Percentiles rank a stretch among this genome's conserved stretches.
Conservation (phyloP, 495 filamentous ascomycete species). For the Gamarada debralockiae region DNA sequence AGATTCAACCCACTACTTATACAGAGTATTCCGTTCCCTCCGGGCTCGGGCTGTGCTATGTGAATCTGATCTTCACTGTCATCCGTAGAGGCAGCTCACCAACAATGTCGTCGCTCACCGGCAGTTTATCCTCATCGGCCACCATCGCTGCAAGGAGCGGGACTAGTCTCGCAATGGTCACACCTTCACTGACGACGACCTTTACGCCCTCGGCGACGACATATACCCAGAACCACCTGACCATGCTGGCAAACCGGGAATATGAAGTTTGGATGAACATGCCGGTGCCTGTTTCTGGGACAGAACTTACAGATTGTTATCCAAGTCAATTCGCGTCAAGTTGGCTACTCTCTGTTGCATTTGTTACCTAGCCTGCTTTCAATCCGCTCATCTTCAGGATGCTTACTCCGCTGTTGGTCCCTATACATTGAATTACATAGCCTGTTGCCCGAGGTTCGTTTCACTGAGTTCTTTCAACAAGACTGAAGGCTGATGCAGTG, state of each 20-base stretch:
- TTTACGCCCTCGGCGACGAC: conserved; percentile 23
- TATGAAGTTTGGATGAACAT: conserved; percentile 24
- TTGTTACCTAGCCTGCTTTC: conserved; percentile 19
- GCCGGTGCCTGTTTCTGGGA: conserved; percentile 24
- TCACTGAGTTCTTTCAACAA: no score
- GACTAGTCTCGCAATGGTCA: no score
- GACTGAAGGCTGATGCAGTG: no score
- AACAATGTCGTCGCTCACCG: no score
- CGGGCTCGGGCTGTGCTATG: no score
- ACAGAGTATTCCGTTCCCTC: no score
- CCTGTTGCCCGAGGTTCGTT: conserved; percentile 25
- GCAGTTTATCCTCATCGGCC: no score
- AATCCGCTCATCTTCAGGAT: conserved; percentile 23
- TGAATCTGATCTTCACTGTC: no score
- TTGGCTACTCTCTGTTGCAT: conserved; percentile 7
- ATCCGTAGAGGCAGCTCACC: no score
- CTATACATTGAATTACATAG: conserved; percentile 19
- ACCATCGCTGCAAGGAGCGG: no score
- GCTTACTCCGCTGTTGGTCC: conserved; percentile 13
- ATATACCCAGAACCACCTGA: conserved; percentile 21
- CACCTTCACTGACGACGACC: conserved; percentile 21
- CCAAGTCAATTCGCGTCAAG: conserved; percentile 24
- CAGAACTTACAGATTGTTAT: conserved; percentile 24
- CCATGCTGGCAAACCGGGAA: conserved; percentile 19
- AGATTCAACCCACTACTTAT: no score